These are phyloP conservation scores for Sinapis alba DNA, from an alignment of 441 rosid genomes.

Conservation along the genomic window DNA sequence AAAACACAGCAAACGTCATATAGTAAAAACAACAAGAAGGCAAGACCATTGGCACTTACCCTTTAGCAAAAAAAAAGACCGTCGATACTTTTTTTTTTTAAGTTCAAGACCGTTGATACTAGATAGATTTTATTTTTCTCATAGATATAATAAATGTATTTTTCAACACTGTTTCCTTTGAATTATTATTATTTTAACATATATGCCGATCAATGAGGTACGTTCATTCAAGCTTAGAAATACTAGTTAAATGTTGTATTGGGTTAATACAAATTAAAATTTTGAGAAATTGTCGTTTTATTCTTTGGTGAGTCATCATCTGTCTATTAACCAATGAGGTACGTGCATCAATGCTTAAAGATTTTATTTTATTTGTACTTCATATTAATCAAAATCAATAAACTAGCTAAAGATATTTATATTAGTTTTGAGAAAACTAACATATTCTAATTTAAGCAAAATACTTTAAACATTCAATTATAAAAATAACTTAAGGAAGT, in stretches of 20 bases:
- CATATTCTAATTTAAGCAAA: neutral
- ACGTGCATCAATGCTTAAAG: neutral
- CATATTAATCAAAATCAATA: neutral
- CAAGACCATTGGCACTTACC: neutral
- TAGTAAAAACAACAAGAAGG: neutral
- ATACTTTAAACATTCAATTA: neutral
- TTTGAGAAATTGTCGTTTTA: neutral
- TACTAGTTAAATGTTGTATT: neutral
- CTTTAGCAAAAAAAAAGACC: neutral
- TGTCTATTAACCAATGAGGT: neutral
- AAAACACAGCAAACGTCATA: neutral
- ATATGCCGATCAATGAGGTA: neutral
- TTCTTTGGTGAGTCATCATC: neutral
- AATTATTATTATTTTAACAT: neutral
- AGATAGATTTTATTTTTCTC: neutral
- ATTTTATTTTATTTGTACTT: neutral
- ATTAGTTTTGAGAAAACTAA: neutral
- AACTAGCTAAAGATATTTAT: neutral
- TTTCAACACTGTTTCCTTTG: neutral
- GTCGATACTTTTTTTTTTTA: neutral
- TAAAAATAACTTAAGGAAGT: neutral
- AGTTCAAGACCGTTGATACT: neutral
- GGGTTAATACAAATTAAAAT: neutral
- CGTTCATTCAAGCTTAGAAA: neutral
- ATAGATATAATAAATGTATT: neutral